Evolutionary conservation across 768 basidiomycete species (phyloP).

Genomic region (Lentinus tigrinus): DNA sequence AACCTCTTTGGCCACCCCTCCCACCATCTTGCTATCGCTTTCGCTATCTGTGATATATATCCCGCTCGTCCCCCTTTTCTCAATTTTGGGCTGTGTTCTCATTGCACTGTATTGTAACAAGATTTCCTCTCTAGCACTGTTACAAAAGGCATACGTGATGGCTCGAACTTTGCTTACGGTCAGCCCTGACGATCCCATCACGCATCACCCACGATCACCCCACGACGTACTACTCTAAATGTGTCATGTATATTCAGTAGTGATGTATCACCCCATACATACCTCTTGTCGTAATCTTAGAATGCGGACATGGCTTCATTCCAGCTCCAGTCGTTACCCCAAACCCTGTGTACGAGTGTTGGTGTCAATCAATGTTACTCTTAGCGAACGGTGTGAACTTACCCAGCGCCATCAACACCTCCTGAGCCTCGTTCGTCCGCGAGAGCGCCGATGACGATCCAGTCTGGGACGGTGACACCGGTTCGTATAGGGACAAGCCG

Average conservation of each 20-base stretch:
- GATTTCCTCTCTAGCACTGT: slow-evolving; percentile 53
- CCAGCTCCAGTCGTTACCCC: slow-evolving; percentile 34
- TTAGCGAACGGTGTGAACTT: slow-evolving; percentile 24
- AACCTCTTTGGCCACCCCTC: slow-evolving; percentile 27
- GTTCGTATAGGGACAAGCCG: slow-evolving; percentile 86
- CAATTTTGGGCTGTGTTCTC: slow-evolving; percentile 46
- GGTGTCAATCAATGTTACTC: slow-evolving; percentile 6
- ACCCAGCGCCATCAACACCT: slow-evolving; percentile 81
- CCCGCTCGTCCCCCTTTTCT: slow-evolving; percentile 51
- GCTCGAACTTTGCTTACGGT: slow-evolving; percentile 46
- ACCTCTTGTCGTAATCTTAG: slow-evolving; percentile 36
- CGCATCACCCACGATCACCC: slow-evolving; percentile 26
- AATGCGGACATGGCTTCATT: slow-evolving; percentile 35
- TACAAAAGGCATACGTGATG: slow-evolving; percentile 45
- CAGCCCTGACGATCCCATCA: slow-evolving; percentile 28
- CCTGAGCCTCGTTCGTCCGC: slow-evolving; percentile 64
- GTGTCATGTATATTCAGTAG: slow-evolving; percentile 36
- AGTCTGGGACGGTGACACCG: slow-evolving; percentile 74
- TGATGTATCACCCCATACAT: slow-evolving; percentile 35
- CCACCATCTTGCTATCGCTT: slow-evolving; percentile 39
- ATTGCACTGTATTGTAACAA: slow-evolving; percentile 87
- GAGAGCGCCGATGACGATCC: slow-evolving; percentile 59
- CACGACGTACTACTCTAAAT: slow-evolving; percentile 30
- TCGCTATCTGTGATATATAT: slow-evolving; percentile 84
- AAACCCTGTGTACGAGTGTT: slow-evolving; percentile 27